Evolutionary conservation across 768 basidiomycete genomes (phyloP), one percentile per base, ranked within the genome.

Genomic region (Myochromella boudieri): DNA sequence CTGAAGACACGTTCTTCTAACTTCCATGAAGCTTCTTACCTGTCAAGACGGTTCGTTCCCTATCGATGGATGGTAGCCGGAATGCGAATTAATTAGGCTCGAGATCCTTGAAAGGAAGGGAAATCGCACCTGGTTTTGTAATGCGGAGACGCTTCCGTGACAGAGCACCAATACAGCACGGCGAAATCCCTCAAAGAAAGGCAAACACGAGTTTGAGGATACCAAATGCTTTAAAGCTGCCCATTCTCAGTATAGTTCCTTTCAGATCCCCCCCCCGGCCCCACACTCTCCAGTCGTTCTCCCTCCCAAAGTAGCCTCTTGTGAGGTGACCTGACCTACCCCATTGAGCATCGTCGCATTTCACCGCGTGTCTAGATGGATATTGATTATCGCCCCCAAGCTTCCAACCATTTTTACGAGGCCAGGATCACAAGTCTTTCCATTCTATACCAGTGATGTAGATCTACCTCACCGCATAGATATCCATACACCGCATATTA

Each of bases 141-240:
- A 47, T 59, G 49, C 29, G 49, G 58, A 56, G 55, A 51, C 28
- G 51, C 39, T 60, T 52, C 55, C 54, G 56, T 64, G 51, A 54
- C 44, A 46, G 47, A 41, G 47, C n/a, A 39, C 43, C 29, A 46
- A 49, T 46, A 53, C 49, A 55, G 56, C 57, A 56, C 51, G 47
- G 49, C 48, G 47, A 51, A 48, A 55, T 40, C 33, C 25, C 29
- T 22, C 46, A 27, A 37, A 32, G n/a, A 14, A 26, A 34, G 21
- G 37, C 14, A 18, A 44, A 44, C 53, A 55, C 36, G 47, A 48
- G 31, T 45, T 17, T 26, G 15, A 22, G 29, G 41, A 34, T 25
- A 20, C 31, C 31, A 25, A 31, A 26, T 7, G 21, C 21, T 52
- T 42, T 46, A 55, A 52, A 46, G 24, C 28, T 11, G 10, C 14